These are phyloP conservation scores for Eutrema yunnanense DNA, from an alignment of 345 rosid genomes.

Conservation along the genomic window DNA sequence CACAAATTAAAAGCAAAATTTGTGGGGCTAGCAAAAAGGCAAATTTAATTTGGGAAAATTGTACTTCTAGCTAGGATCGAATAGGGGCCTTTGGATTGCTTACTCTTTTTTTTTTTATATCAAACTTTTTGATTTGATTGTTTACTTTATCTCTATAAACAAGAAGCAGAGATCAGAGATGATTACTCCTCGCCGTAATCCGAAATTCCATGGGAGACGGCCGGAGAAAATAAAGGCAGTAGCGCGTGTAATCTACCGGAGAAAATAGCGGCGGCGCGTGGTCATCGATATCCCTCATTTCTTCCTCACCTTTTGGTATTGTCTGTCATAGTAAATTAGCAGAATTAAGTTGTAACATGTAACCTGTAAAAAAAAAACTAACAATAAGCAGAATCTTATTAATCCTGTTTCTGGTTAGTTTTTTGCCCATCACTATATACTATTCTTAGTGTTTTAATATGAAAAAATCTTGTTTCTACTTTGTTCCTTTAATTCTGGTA, in stretches of 20 bases:
- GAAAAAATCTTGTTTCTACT: background rate
- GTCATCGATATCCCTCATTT: no score
- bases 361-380: background rate
- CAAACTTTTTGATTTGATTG: no score
- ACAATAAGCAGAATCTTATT: background rate
- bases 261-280: background rate
- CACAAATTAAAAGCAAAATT: no score
- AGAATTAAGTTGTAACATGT: background rate
- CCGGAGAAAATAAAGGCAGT: no score
- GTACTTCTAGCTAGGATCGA: no score
- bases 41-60: no score
- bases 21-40: no score
- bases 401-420: background rate
- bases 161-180: background rate
- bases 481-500: background rate
- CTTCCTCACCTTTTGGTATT: background rate
- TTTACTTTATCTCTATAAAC: no score
- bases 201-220: background rate
- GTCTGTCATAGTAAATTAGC: background rate
- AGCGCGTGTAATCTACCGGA: background rate
- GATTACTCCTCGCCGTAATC: background rate
- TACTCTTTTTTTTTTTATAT: no score
- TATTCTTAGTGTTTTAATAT: slow-evolving; percentile 13
- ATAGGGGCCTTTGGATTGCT: no score
- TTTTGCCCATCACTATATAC: background rate